phyloP scores from a whole-genome alignment of 2,329 filamentous ascomycete species.

The Blumeriella jaapii region DNA sequence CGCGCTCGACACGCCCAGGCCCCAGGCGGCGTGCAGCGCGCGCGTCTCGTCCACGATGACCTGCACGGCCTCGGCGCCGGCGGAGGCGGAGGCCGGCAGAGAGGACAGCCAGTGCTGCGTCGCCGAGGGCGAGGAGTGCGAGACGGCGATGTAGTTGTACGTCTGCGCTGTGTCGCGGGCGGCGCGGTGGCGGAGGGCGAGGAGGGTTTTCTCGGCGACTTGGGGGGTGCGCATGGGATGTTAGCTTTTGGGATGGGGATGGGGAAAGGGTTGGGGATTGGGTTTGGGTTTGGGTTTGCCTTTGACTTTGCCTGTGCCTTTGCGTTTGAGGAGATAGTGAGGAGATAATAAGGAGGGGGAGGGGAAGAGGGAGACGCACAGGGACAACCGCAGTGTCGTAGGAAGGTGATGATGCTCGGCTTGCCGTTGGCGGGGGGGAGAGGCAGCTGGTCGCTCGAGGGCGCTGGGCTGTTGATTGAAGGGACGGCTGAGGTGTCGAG shows the following conservation, averaged over 20 bases:
- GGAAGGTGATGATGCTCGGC: constrained; percentile 52
- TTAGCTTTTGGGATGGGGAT: too few relatives aligned
- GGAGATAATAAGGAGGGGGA: neutral
- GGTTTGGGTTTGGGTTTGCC: too few relatives aligned
- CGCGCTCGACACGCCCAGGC: constrained; percentile 45
- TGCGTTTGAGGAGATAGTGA: constrained; percentile 2
- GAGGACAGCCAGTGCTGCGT: constrained; percentile 31
- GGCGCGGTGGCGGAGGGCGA: constrained; percentile 40
- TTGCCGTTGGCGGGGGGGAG: constrained; percentile 39
- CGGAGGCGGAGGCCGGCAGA: too few relatives aligned
- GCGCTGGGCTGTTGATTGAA: constrained; percentile 42
- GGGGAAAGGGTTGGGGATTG: too few relatives aligned
- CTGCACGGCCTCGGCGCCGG: constrained; percentile 33
- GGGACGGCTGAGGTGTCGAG: constrained; percentile 34
- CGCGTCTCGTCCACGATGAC: constrained; percentile 50
- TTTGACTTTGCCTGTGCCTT: too few relatives aligned
- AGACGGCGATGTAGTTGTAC: constrained; percentile 49
- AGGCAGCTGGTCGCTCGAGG: constrained; percentile 38
- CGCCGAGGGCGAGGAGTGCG: constrained; percentile 47
- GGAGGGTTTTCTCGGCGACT: constrained; percentile 53
- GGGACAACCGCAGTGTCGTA: constrained; percentile 64
- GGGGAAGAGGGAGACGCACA: constrained; percentile 36
- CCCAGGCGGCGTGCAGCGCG: constrained; percentile 52
- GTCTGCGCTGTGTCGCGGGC: constrained; percentile 35
- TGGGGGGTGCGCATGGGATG: too few relatives aligned